A percentile compares a stretch with the other conserved stretches of the same genome.
These are phyloP conservation scores for Volvox reticuliferus DNA, from an alignment of 139 green algal genomes.

Conservation along the genomic window DNA sequence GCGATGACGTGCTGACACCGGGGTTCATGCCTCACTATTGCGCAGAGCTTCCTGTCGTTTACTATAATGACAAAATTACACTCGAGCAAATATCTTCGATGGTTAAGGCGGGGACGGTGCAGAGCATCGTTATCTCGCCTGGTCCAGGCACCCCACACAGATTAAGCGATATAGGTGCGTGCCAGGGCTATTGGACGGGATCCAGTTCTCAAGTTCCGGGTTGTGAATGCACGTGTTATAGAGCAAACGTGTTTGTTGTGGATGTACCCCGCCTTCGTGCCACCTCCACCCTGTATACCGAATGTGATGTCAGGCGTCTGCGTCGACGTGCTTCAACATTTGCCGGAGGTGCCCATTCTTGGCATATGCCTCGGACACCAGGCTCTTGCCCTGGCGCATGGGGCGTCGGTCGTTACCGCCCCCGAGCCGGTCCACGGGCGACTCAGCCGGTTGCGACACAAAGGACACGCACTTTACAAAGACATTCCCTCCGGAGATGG, in stretches of 20 bases:
- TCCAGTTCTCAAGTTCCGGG: too few relatives aligned
- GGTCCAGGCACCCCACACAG: constrained; percentile 89
- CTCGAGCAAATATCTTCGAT: constrained; percentile 65
- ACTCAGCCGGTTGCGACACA: constrained; percentile 82
- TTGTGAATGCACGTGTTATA: too few relatives aligned
- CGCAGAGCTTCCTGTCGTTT: constrained; percentile 75
- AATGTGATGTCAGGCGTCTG: constrained; percentile 91
- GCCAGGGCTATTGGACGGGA: too few relatives aligned
- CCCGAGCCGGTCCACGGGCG: constrained; percentile 94
- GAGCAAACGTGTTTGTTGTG: too few relatives aligned
- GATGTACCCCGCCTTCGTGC: too few relatives aligned
- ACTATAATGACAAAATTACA: constrained; percentile 86
- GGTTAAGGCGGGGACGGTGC: constrained; percentile 60
- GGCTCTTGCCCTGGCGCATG: constrained; percentile 85
- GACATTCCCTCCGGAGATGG: constrained; percentile 81
- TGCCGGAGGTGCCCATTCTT: constrained; percentile 84
- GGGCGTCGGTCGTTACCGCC: constrained; percentile 75
- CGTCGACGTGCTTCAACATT: constrained; percentile 68
- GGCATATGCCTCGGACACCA: constrained; percentile 98
- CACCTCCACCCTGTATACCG: neutral
- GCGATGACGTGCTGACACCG: constrained; percentile 13
- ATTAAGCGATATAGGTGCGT: constrained; percentile 80
- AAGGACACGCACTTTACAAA: constrained; percentile 83
- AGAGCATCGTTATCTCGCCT: constrained; percentile 96
- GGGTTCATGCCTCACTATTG: neutral